Evolutionary conservation across 108 stramenopile species (phyloP), one percentile per base, ranked within the genome.

Genomic region (Cylindrotheca fusiformis): DNA sequence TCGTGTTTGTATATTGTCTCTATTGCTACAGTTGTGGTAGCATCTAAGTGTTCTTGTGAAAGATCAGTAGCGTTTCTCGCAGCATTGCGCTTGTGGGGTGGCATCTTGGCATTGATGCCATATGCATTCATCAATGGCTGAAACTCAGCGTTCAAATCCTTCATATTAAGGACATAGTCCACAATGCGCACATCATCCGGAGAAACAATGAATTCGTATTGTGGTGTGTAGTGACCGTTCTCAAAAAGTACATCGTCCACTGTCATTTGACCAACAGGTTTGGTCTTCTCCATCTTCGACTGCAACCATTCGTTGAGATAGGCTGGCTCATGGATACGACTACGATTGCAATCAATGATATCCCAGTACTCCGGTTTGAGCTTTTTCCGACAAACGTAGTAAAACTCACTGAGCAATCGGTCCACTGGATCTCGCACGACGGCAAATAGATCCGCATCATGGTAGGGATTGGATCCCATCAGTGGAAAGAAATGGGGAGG

Each of bases 171-270:
- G 17, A 74, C 69, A 49, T 69, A 74, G 62, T 74, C 77, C 10
- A 74, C 67, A 58, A 61, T 64, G 1, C 77, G 31, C 17, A 70
- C 48, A 52, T 66, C 32, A 22, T 53, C 28, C n/a, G 56, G 48
- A 4, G 71, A 66, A 20, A 74, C 62, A 17, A 78, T 28, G 58
- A 69, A 78, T 21, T 74, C 54, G 32, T 44, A 65, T 32, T 78
- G 77, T 1, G 77, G 77, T 2, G 68, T 73, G 48, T 55, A 78
- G 63, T 78, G 77, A 14, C 77, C 77, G 60, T 73, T 69, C 36
- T 71, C 51, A 21, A 49, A n/a, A 28, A 77, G 45, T 27, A 63
- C 60, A 12, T 41, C 32, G 20, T 57, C 44, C 20, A 65, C 31
- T 2, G 4, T 10, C 20, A 52, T 48, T 45, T 33, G n/a, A 0